Percentiles rank a stretch among this genome's conserved stretches.
Evolutionary conservation across 306 rosid genomes (phyloP).

Genomic region (Glycyrrhiza uralensis): DNA sequence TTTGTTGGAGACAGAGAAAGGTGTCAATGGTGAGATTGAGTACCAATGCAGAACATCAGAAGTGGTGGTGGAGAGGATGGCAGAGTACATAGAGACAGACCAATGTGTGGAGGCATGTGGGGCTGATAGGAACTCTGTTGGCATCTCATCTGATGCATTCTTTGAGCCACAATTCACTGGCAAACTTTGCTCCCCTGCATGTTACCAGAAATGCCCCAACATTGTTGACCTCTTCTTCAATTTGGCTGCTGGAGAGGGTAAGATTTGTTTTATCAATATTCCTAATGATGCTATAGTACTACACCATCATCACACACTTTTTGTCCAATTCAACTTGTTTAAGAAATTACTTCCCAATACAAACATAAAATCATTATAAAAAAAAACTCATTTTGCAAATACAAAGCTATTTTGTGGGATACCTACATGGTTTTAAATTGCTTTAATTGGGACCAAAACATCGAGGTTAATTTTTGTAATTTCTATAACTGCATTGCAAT

Average conservation of each 20-base stretch:
- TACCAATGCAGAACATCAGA: constrained; percentile 75
- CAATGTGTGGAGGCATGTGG: constrained; percentile 69
- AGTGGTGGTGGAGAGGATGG: constrained; percentile 67
- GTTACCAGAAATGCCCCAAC: constrained; percentile 75
- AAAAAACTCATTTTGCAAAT: too few relatives aligned
- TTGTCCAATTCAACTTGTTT: neutral
- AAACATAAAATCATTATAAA: neutral
- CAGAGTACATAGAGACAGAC: constrained; percentile 62
- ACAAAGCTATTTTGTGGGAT: too few relatives aligned
- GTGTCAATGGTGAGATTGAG: constrained; percentile 42
- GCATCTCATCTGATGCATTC: constrained; percentile 77
- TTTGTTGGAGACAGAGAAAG: constrained; percentile 54
- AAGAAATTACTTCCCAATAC: neutral
- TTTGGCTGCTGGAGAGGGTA: constrained; percentile 79
- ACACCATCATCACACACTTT: neutral
- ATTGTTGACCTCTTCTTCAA: constrained; percentile 71
- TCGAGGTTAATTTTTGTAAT: too few relatives aligned
- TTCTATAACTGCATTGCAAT: too few relatives aligned
- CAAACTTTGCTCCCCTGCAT: constrained; percentile 63
- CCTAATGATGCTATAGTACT: neutral
- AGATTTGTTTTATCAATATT: neutral
- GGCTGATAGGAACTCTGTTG: constrained; percentile 63
- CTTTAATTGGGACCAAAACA: too few relatives aligned
- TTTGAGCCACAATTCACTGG: constrained; percentile 70
- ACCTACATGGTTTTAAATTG: too few relatives aligned